These are phyloP conservation scores for Lactarius sp. DNA, from an alignment of 768 basidiomycete genomes.

Conservation along the genomic window DNA sequence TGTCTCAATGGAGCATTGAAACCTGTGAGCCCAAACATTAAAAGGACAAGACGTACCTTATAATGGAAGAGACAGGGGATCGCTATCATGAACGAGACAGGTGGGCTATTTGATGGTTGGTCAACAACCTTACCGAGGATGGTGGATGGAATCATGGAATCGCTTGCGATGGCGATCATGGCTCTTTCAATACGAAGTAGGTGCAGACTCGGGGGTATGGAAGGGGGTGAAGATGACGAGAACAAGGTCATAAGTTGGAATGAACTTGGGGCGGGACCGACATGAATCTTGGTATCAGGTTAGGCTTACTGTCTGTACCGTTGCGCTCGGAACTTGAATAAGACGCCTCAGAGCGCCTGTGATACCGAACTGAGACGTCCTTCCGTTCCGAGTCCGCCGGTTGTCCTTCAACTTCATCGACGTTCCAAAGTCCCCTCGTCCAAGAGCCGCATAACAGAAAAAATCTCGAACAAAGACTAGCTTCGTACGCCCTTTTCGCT, in stretches of 20 bases:
- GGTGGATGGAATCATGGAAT: background rate
- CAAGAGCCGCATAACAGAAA: too few species aligned
- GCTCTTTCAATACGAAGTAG: background rate
- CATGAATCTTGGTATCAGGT: too few species aligned
- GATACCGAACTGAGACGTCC: too few species aligned
- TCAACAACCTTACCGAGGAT: background rate
- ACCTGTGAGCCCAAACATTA: slow-evolving; percentile 1
- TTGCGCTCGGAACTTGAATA: too few species aligned
- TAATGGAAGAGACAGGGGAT: slow-evolving; percentile 5
- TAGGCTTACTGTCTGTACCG: too few species aligned
- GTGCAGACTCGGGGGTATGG: slow-evolving; percentile 2
- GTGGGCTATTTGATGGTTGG: background rate
- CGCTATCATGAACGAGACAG: slow-evolving; percentile 1
- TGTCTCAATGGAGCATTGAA: background rate
- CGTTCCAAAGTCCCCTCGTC: too few species aligned
- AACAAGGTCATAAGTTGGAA: too few species aligned
- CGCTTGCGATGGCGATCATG: slow-evolving; percentile 2
- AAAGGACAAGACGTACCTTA: background rate
- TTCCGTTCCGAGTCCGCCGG: too few species aligned
- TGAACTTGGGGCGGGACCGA: background rate
- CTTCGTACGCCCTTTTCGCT: too few species aligned
- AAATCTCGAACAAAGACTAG: too few species aligned
- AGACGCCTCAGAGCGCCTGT: too few species aligned
- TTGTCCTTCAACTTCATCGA: too few species aligned
- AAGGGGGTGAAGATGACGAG: background rate